Base-by-base conservation (phyloP, 768 basidiomycete genomes). In the Boletus huronensis region DNA sequence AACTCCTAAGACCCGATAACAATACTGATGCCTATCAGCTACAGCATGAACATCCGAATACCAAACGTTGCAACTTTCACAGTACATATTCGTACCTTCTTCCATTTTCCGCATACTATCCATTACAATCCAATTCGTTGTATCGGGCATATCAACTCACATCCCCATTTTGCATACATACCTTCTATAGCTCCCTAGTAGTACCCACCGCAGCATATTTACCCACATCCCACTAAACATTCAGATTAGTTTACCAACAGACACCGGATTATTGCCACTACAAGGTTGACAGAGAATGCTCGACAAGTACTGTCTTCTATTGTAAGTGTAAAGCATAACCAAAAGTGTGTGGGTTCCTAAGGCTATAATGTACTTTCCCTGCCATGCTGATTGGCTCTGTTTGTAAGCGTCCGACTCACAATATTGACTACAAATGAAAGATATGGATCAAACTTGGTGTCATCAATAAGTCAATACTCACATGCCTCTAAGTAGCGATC, bases 401-500 rank as follows among this genome's bases (percentile, higher is more conserved):
- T 66, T 28, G 79, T 74, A 69, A 92, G 92, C 17, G 85, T 78
- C 63, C 77, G 77, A 73, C 86, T 86, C 29, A 92, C 85, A 44
- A 90, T 81, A 68, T 86, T 88, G 74, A 92, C 90, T 93, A 59
- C n/a, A 40, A 35, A 38, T 32, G 23, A 14, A 47, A 34, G 59
- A 36, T 16, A 8, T 8, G 13, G 0, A 34, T 64, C 44, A 55
- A 52, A 48, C 34, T 57, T 17, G 16, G n/a, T 19, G 17, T 42
- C 32, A 26, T 25, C 35, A 48, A 25, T 26, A 31, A 16, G 10
- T 16, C 5, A 3, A 32, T 48, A 81, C 88, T 74, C 63, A 91
- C 90, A 92, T 34, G 88, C 88, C 71, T 93, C 88, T 75, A 93
- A 76, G 66, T 91, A 93, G 41, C 89, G 82, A 50, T 91, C 88